phyloP scores from a whole-genome alignment of 306 rosid genomes.

The Prinsepia uniflora region DNA sequence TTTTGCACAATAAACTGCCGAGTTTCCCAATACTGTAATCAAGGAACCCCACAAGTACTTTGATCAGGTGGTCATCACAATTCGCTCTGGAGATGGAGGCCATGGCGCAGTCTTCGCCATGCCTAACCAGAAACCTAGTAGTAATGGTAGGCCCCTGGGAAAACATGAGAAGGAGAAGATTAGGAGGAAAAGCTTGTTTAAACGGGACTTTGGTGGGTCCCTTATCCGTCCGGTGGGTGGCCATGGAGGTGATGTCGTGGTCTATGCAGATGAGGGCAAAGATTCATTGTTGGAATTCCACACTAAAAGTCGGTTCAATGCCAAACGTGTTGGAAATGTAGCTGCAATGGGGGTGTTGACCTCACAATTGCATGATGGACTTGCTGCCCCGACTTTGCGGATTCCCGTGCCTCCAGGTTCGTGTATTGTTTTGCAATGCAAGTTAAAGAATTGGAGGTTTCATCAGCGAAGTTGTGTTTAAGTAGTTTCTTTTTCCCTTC shows the following conservation, averaged over 20 bases:
- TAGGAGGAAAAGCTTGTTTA: constrained; percentile 46
- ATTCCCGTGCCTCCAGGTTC: constrained; percentile 95
- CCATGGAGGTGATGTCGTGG: constrained; percentile 86
- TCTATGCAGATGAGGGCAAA: constrained; percentile 66
- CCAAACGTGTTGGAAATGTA: constrained; percentile 88
- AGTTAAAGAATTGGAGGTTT: background rate
- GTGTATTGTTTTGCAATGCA: constrained; percentile 20
- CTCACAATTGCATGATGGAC: constrained; percentile 56
- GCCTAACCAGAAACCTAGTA: constrained; percentile 32
- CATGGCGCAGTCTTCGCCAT: constrained; percentile 62
- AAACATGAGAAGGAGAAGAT: constrained; percentile 42
- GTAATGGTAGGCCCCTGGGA: constrained; percentile 28
- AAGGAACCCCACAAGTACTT: constrained; percentile 85
- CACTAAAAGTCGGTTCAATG: constrained; percentile 41
- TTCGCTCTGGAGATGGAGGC: constrained; percentile 91
- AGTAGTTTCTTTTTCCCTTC: background rate
- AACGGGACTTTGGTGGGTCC: constrained; percentile 80
- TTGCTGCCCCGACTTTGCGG: constrained; percentile 62
- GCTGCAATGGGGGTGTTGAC: constrained; percentile 73
- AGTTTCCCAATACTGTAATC: constrained; percentile 22
- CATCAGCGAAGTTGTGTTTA: background rate
- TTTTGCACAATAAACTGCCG: constrained; percentile 33
- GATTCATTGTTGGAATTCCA: constrained; percentile 72
- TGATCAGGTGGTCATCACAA: constrained; percentile 74
- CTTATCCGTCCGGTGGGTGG: constrained; percentile 78